Percentiles rank a stretch among this genome's conserved stretches.
These are phyloP conservation scores for Phytophthora sp. DNA, from an alignment of 352 stramenopile genomes.

Conservation along the genomic window DNA sequence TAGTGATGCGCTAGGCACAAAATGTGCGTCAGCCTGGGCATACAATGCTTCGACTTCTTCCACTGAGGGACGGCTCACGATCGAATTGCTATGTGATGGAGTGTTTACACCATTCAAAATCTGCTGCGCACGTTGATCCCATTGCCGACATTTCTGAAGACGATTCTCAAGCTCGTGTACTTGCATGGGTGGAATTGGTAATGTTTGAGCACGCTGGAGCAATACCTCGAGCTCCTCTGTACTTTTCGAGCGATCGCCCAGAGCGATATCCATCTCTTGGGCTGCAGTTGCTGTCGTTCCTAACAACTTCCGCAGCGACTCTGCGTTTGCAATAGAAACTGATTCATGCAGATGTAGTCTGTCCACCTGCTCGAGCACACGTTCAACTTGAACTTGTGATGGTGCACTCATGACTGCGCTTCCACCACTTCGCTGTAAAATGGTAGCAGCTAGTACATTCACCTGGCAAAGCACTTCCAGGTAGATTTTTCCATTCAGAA, in stretches of 20 bases:
- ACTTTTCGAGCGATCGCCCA: constrained; percentile 49
- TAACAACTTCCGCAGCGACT: constrained; percentile 44
- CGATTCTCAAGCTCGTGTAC: constrained; percentile 55
- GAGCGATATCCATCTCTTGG: constrained; percentile 30
- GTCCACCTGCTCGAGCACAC: constrained; percentile 39
- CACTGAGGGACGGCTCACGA: constrained; percentile 39
- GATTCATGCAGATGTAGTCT: constrained; percentile 18
- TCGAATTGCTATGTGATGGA: constrained; percentile 13
- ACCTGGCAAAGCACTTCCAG: constrained; percentile 38
- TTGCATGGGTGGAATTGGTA: constrained; percentile 50
- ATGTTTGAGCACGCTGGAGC: constrained; percentile 31
- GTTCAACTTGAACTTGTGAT: constrained; percentile 35
- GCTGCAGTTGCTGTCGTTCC: constrained; percentile 32
- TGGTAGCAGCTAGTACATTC: constrained; percentile 29
- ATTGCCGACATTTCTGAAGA: constrained; percentile 56
- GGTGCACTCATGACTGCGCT: constrained; percentile 14
- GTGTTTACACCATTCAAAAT: constrained; percentile 42
- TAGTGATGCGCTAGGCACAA: constrained; percentile 67
- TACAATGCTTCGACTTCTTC: constrained; percentile 60
- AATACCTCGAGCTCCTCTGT: constrained; percentile 55
- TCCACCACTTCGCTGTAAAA: constrained; percentile 17
- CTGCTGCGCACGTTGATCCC: constrained; percentile 56
- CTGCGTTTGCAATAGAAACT: constrained; percentile 40
- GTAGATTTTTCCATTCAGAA: too few relatives aligned
- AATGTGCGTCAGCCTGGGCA: constrained; percentile 56